Conservation (phyloP, 2,329 filamentous ascomycete species). For the Calonectria ilicicola region DNA sequence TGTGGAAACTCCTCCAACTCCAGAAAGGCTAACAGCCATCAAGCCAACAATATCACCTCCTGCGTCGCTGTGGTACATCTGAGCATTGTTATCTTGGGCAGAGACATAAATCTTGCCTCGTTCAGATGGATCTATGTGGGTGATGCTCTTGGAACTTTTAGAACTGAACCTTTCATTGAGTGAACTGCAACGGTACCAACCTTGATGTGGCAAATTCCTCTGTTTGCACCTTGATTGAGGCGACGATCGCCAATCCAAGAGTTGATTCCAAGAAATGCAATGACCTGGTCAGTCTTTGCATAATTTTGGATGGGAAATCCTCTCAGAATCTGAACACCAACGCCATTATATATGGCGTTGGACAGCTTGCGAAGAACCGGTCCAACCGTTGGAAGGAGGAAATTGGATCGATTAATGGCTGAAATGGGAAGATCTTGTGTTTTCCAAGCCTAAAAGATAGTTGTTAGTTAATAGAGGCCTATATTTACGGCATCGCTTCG, state of each 20-base stretch:
- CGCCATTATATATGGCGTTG: slow-evolving; percentile 2
- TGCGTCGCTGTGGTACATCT: slow-evolving; percentile 8
- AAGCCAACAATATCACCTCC: slow-evolving; percentile 1
- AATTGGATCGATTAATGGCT: neutral
- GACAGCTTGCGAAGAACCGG: neutral
- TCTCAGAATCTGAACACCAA: neutral
- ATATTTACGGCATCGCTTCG: no score
- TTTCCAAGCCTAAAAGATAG: neutral
- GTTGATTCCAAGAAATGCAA: slow-evolving; percentile 9
- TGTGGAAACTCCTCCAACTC: neutral
- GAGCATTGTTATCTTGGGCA: slow-evolving; percentile 9
- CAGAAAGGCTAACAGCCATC: slow-evolving; percentile 4
- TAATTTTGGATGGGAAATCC: neutral
- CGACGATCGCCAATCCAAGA: neutral
- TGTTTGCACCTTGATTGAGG: slow-evolving; percentile 1
- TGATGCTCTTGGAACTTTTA: neutral
- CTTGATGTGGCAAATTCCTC: neutral
- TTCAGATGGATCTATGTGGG: neutral
- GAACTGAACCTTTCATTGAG: neutral
- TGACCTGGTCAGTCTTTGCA: neutral
- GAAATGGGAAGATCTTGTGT: neutral
- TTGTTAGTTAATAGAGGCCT: neutral
- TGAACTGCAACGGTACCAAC: neutral
- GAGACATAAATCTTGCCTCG: slow-evolving; percentile 4
- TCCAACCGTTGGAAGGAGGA: neutral